Evolutionary conservation across 1,139 yeast species (phyloP).

Genomic region (Trichomonascaceae sp.): DNA sequence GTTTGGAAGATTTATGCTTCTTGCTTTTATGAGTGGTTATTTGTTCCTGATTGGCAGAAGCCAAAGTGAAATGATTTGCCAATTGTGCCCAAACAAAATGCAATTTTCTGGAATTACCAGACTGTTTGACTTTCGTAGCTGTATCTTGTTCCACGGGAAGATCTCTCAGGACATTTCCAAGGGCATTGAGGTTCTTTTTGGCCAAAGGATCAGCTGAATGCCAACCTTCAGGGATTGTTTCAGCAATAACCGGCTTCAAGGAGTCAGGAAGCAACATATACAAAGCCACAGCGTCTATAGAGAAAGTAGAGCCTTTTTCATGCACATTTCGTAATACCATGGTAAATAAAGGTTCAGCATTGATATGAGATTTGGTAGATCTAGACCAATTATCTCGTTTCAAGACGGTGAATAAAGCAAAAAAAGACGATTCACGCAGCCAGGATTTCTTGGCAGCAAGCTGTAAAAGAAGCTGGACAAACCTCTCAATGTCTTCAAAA

Average conservation of each 20-base stretch:
- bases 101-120: conserved; percentile 29
- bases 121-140: conserved; percentile 30
- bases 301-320: conserved; percentile 50
- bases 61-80: conserved; percentile 38
- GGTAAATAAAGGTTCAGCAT: conserved; percentile 29
- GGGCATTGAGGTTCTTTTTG: conserved; percentile 53
- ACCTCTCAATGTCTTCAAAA: conserved; percentile 31
- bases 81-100: conserved; percentile 83
- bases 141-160: conserved; percentile 36
- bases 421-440: conserved; percentile 79
- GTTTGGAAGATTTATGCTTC: conserved; percentile 13
- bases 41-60: conserved; percentile 11
- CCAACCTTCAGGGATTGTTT: conserved; percentile 45
- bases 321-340: conserved; percentile 42
- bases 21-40: conserved; percentile 18
- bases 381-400: conserved; percentile 16
- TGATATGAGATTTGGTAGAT: conserved; percentile 10
- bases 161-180: conserved; percentile 65
- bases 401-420: conserved; percentile 54
- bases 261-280: conserved; percentile 46
- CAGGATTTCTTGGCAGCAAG: conserved; percentile 67
- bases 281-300: conserved; percentile 78
- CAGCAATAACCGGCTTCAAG: conserved; percentile 29
- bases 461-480: conserved; percentile 46
- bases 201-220: conserved; percentile 65